These are phyloP conservation scores for Lachnellula arida DNA, from an alignment of 2,329 filamentous ascomycete species.

Conservation along the genomic window DNA sequence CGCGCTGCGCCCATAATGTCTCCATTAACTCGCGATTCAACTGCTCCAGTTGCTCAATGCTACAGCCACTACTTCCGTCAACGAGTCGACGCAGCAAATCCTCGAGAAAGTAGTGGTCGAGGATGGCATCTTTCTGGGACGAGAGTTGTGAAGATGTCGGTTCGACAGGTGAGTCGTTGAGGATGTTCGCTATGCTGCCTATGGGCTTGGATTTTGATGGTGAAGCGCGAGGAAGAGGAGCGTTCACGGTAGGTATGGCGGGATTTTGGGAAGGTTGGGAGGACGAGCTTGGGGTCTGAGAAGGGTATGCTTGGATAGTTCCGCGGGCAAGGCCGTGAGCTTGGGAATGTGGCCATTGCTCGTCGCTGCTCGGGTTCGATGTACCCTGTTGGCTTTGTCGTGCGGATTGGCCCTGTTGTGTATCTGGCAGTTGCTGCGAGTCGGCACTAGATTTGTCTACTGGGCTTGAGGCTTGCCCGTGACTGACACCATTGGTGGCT, in stretches of 20 bases:
- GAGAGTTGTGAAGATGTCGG: constrained; percentile 25
- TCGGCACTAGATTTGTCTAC: constrained; percentile 22
- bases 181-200: constrained; percentile 24
- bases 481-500: constrained; percentile 58
- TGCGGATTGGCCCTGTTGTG: constrained; percentile 32
- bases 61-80: constrained; percentile 27
- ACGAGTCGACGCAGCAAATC: constrained; percentile 22
- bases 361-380: constrained; percentile 44
- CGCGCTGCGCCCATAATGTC: constrained; percentile 72
- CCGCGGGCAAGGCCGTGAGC: constrained; percentile 45
- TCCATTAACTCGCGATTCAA: constrained; percentile 90
- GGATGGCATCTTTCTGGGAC: constrained; percentile 32
- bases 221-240: constrained; percentile 24
- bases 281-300: constrained; percentile 28
- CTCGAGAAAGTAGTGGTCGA: constrained; percentile 37
- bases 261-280: constrained; percentile 32
- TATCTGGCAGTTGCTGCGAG: constrained; percentile 46
- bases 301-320: constrained; percentile 27
- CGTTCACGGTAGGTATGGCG: constrained; percentile 36
- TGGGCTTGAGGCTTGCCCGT: constrained; percentile 28
- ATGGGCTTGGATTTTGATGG: constrained; percentile 21
- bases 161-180: constrained; percentile 31
- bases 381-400: constrained; percentile 11
- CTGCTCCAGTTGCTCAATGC: constrained; percentile 92
- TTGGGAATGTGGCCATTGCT: constrained; percentile 55